Base-by-base conservation (phyloP, 371 early-diverging fungal species). In the Mortierella sp. region DNA sequence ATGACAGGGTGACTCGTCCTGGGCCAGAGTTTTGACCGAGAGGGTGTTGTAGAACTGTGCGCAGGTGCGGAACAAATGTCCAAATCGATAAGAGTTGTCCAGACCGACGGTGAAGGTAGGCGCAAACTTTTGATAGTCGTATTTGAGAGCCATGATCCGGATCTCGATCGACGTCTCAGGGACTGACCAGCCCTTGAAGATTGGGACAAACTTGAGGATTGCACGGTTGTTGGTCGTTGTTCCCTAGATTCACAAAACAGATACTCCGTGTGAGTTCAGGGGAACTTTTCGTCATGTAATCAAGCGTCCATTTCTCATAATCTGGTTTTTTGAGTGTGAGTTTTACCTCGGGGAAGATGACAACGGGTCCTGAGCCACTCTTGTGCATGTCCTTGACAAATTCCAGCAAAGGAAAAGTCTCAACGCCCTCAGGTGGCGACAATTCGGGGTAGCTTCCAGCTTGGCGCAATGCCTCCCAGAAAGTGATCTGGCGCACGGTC, bases 211-310 rank as follows among this genome's bases (percentile, higher is more conserved):
- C 78, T 94, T 93, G 21, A 97, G 89, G 58, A 98, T 86, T 0
- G 97, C 97, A 11, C 96, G 91, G 49, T 96, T 96, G 88, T 98
- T 98, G 55, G 96, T 94, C 2, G 98, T 97, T 0, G 98, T 96
- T 32, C 94, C 97, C 92, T 93, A 72, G 12, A 71, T 21, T 12
- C 24, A n/a, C 21, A 44, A 41, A 41, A 58, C 32, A 21, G 46
- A 24, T 4, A 18, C 58, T 70, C 32, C 24, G 27, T 75, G 38
- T 24, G 24, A 65, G 41, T 16, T 51, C 21, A 18, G 51, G 21
- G 0, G 1, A 18, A 18, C 1, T 51, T 51, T 51, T 18, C 5
- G 51, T 51, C 16, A 48, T 32, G 7, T 2, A 41, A 0, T 41
- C 1, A 35, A 7, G 38, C 24, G 24, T 21, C 18, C 6, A 18